Conservation (phyloP, 2,329 filamentous ascomycete genomes). For the Penicillium palitans region DNA sequence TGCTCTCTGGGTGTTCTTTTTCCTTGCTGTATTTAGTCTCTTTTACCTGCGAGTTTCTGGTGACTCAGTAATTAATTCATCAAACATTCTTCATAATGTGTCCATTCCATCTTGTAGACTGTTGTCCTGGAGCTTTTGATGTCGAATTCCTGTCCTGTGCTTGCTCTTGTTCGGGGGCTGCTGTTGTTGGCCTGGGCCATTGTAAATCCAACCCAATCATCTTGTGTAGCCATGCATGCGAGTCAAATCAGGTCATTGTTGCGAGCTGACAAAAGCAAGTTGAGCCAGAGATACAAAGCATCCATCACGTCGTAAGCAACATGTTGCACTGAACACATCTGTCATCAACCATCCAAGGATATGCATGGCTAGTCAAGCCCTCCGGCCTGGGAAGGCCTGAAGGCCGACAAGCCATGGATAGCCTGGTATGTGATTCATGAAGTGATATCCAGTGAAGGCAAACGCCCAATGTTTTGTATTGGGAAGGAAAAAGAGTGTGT, state of each 20-base stretch:
- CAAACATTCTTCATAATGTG: neutral
- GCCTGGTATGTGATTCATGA: neutral
- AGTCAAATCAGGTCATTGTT: neutral
- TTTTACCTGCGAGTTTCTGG: slow-evolving; percentile 11
- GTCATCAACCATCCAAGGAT: neutral
- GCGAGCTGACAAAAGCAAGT: neutral
- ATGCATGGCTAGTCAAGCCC: neutral
- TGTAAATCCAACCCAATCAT: neutral
- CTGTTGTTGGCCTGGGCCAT: neutral
- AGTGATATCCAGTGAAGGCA: neutral
- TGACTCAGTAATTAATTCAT: slow-evolving; percentile 16
- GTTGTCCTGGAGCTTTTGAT: neutral
- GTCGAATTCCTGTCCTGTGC: neutral
- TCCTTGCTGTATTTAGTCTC: slow-evolving; percentile 18
- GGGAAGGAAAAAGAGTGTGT: neutral
- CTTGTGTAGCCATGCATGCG: neutral
- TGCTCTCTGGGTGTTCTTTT: slow-evolving; percentile 2
- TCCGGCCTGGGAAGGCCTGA: neutral
- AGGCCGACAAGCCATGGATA: neutral
- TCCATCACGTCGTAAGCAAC: neutral
- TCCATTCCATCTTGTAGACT: neutral
- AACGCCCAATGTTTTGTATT: neutral
- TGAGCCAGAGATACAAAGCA: neutral
- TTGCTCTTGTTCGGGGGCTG: neutral
- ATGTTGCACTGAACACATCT: no score